Evolutionary conservation across 768 basidiomycete genomes (phyloP), one percentile per base, ranked within the genome.

Genomic region (Boletus insuetus): DNA sequence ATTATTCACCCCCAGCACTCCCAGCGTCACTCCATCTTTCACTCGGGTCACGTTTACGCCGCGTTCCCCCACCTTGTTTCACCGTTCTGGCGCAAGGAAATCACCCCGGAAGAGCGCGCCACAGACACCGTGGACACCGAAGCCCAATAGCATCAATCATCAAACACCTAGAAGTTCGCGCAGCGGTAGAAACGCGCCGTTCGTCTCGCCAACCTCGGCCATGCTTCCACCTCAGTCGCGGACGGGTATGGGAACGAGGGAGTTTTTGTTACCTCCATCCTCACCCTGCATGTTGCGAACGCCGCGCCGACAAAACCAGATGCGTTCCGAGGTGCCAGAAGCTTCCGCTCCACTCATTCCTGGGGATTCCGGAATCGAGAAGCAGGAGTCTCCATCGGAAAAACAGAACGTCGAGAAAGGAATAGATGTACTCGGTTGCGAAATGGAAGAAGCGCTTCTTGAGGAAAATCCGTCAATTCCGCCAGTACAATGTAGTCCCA

Each of bases 391-490:
- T 9, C 34, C 42, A 31, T 51, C 26, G 1, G 46, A 13, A 8
- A 50, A 11, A 49, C 49, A 46, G 19, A 24, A 31, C 35, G 48
- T 16, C 46, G 62, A 50, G 22, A 60, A 61, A 26, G 66, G 66
- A 38, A 67, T 67, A 16, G 64, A 67, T 34, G 35, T 49, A 5
- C 64, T 74, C 32, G 65, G 59, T 45, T 65, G 65, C 17, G 74
- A 76, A 52, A 63, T 76, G 24, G 74, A 77, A n/a, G 73, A 69
- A 22, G 73, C 72, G 1, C 66, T 76, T 43, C 74, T 73, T 46
- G 76, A 74, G 24, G 68, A 77, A n/a, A 75, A 78, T 41, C 73
- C 79, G 34, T 78, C 79, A 3, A 68, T 75, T 6, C 43, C 26
- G 37, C 39, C 48, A 19, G 12, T 19, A 76, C 77, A 31, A 6